Base-by-base conservation (phyloP, 371 early-diverging fungal genomes). In the Actinomucor elegans region DNA sequence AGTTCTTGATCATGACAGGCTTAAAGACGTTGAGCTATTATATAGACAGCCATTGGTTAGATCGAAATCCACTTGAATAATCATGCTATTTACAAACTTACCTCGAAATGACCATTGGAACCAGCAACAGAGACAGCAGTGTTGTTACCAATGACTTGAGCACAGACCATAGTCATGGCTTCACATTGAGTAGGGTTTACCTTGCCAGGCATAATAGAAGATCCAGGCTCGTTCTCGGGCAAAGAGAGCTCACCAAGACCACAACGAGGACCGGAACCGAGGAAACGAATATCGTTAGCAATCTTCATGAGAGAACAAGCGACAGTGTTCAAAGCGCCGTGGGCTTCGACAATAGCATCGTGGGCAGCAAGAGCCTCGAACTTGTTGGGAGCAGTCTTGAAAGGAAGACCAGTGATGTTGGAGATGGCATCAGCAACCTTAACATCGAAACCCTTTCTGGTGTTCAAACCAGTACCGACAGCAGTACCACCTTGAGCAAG, bases 171-270 rank as follows among this genome's bases (percentile, higher is more conserved):
- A 29, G 94, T 94, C 86, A 94, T 82, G 28, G 94, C 91, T 72
- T 94, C 94, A 73, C 92, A 92, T 71, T 94, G 94, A 11, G 94
- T 94, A 47, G 94, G 94, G 67, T 94, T 94, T 38, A 93, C 92
- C 76, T 94, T 94, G 55, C 94, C 94, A 40, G 94, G 94, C 94
- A 93, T 93, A 66, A 94, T 94, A 38, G 90, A 89, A 35, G 90
- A 89, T 48, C 94, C 94, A 27, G 94, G 94, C 71, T 94, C 94
- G 68, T 94, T 94, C 61, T 92, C 93, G 21, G 94, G 94, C 38
- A 94, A 76, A 29, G 67, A 66, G 24, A 94, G 78, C 64, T 94
- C 94, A 45, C 93, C 94, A 10, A 94, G 76, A 46, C 94, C 94
- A 67, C 93, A 94, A 36, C 94, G 87, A 28, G 94, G 94, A 12